Evolutionary conservation across 1,139 yeast genomes (phyloP).

Genomic region (Pichia sp.): DNA sequence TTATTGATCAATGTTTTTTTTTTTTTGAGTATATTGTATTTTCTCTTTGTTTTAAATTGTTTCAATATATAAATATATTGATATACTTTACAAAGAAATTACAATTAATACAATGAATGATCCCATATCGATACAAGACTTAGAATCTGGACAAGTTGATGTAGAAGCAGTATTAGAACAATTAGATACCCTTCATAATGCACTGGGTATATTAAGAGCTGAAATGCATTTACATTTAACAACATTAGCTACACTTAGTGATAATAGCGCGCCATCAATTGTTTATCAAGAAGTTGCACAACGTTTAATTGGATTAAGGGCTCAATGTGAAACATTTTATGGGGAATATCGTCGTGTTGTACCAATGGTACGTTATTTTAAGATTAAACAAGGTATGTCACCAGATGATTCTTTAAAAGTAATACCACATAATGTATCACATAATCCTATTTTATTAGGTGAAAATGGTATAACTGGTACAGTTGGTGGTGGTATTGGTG

Average conservation of each 20-base stretch:
- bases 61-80: too few species aligned
- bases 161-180: constrained; percentile 30
- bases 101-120: constrained; percentile 13
- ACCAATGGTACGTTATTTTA: constrained; percentile 47
- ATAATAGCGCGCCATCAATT: constrained; percentile 16
- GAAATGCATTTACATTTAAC: constrained; percentile 27
- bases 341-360: constrained; percentile 27
- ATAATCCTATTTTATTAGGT: constrained; percentile 18
- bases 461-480: background rate
- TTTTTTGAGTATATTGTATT: too few species aligned
- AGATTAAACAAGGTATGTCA: constrained; percentile 34
- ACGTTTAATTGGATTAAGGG: background rate
- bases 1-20: too few species aligned
- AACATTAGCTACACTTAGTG: constrained; percentile 26
- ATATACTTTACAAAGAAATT: too few species aligned
- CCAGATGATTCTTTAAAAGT: constrained; percentile 24
- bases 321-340: constrained; percentile 15
- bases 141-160: constrained; percentile 32
- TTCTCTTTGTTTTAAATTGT: too few species aligned
- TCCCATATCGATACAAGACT: constrained; percentile 29
- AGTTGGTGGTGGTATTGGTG: too few species aligned
- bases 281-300: background rate
- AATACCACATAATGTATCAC: constrained; percentile 19
- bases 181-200: constrained; percentile 29
- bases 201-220: constrained; percentile 24